Base-by-base conservation (phyloP, 1,284 basidiomycete species). In the Puccinia horiana region DNA sequence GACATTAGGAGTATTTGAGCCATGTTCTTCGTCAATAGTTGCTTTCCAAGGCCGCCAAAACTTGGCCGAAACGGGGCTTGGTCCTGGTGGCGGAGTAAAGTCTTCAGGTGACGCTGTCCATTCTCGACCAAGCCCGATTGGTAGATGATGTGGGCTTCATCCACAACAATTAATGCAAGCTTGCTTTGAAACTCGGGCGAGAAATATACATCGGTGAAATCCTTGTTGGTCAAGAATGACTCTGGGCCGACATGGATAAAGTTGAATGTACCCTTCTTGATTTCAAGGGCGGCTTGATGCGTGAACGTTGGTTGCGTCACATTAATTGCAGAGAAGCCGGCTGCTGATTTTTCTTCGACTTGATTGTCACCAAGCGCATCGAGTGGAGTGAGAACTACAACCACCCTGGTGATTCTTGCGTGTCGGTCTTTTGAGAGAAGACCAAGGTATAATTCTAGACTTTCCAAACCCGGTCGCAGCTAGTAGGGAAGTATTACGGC, bases 141-240 rank as follows among this genome's bases (percentile, higher is more conserved):
- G 49, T 75, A 75, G 37, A 75, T 56, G 29, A 52, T 54, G 37
- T 56, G 26, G 49, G 49, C 47, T n/a, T 75, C 32, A n/a, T 56
- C 72, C 16, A 75, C 44, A 29, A 73, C 70, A 32, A 29, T 35
- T 23, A 73, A 52, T 11, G 47, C 44, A 29, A 73, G 44, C 44
- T 73, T 20, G 20, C 37, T 32, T 69, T 69, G 65, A 37, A 69
- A 69, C 35, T 69, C 29, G 23, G 12, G 12, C 23, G 49, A 52
- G 11, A 32, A 20, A 37, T 63, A 29, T 9, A 63, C 58, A 2
- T 6, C 56, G 9, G 9, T 23, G 9, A 9, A 63, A 3, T 6
- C 3, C 26, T 63, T 63, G 61, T 63, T 20, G 14, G 3, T 32
- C 4, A 32, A 20, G 20, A 63, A 63, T 12, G 20, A 29, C n/a